Base-by-base conservation (phyloP, 2,329 filamentous ascomycete species). In the Ascochyta lentis region DNA sequence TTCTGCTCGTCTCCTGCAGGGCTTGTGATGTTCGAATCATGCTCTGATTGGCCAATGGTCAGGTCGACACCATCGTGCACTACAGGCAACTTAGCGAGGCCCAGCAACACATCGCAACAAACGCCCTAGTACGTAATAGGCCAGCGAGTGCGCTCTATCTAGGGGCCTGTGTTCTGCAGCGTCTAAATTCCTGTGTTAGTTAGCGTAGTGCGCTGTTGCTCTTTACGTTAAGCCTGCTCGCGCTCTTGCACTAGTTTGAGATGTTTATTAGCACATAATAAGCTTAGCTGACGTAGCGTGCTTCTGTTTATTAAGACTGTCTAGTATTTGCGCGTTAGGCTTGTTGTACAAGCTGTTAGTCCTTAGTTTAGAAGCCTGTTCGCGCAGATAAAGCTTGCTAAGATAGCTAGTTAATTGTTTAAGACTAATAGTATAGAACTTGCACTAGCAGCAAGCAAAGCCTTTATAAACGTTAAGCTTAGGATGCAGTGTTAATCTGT, bases 331-430 rank as follows among this genome's bases (percentile, higher is more conserved):
- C 38, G 46, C 29, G 16, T 49, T 24, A n/a, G 37, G 46, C 46
- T 52, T 31, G 41, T 52, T 24, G 39, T 52, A 52, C 23, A 52
- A 38, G 49, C 26, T 22, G 16, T 52, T n/a, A n/a, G 39, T 52
- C 33, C 41, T 52, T 29, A 10, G n/a, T 45, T 52, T 52, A 15
- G 23, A 52, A 52, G 49, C 29, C 22, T 27, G 34, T 48, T 48
- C 23, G 9, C 23, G n/a, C 22, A 48, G 34, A 51, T 51, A 10
- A 22, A 51, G 33, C 31, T 44, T 51, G 23, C 38, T 37, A 23
- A 51, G 40, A 44, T 51, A 19, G 33, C 40, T 43, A 43, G 26
- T 51, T 23, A 51, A 38, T 41, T 44, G 29, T 29, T 51, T 51
- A 7, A 51, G 31, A 31, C 48, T 51, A 4, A 23, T 43, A 33